Evolutionary conservation across 306 rosid species (phyloP).

Genomic region (Sechiopsis laciniata): DNA sequence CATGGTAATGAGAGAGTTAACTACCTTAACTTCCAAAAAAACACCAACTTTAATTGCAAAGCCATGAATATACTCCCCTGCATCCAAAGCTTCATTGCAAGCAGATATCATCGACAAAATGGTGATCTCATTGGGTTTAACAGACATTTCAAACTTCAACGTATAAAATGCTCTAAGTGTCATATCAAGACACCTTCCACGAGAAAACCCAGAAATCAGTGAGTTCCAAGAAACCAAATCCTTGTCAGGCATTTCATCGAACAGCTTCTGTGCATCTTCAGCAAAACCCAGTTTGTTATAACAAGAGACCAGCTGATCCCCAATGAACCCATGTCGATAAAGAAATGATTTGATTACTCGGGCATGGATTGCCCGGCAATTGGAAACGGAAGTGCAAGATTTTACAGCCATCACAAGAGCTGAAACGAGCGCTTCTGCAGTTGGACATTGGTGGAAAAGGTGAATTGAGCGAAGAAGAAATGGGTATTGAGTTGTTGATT

Average conservation of each 20-base stretch:
- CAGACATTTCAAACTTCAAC: conserved; percentile 36
- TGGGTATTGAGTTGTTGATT: conserved; percentile 17
- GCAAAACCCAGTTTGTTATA: conserved; percentile 43
- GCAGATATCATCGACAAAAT: conserved; percentile 49
- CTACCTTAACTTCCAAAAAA: conserved; percentile 45
- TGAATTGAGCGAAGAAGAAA: conserved; percentile 15
- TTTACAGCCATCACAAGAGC: conserved; percentile 37
- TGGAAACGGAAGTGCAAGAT: conserved; percentile 40
- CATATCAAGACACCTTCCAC: conserved; percentile 34
- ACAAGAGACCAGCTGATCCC: conserved; percentile 54
- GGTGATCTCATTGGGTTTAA: conserved; percentile 49
- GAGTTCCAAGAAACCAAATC: conserved; percentile 69
- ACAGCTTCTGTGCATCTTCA: conserved; percentile 50
- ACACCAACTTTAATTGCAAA: conserved; percentile 46
- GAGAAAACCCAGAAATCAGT: conserved; percentile 54
- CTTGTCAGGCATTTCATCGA: conserved; percentile 55
- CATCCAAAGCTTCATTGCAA: conserved; percentile 40
- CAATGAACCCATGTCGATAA: conserved; percentile 63
- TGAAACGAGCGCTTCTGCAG: conserved; percentile 37
- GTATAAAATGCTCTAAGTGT: conserved; percentile 40
- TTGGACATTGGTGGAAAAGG: neutral
- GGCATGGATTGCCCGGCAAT: conserved; percentile 52
- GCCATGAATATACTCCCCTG: conserved; percentile 58
- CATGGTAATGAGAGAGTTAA: conserved; percentile 53
- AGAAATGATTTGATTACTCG: conserved; percentile 48